phyloP scores from a whole-genome alignment of 768 basidiomycete species.

The Lactarius hengduanensis region DNA sequence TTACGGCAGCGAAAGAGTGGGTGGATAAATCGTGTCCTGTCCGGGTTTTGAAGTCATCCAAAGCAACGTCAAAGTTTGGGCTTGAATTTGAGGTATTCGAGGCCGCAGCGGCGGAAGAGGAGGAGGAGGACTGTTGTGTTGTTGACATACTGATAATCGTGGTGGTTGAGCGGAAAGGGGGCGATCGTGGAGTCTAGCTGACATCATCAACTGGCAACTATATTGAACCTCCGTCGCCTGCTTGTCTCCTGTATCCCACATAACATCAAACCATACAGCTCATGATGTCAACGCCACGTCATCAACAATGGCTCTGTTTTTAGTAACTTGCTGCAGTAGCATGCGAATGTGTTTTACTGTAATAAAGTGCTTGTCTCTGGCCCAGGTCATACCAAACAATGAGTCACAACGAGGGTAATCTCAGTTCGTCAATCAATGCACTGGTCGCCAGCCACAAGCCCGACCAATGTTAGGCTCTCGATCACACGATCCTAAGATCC shows the following conservation, averaged over 20 bases:
- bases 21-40: background rate
- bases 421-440: background rate
- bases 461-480: background rate
- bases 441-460: background rate
- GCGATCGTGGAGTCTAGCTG: background rate
- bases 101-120: background rate
- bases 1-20: background rate
- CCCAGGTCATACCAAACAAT: background rate
- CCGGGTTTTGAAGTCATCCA: slow-evolving; percentile 1
- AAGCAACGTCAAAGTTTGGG: background rate
- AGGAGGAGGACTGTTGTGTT: background rate
- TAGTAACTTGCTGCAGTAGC: no score
- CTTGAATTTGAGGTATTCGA: background rate
- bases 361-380: background rate
- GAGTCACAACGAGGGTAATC: background rate
- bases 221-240: no score
- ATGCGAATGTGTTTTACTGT: no score
- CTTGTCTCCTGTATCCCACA: background rate
- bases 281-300: background rate
- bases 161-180: slow-evolving; percentile 2
- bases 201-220: background rate
- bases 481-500: background rate
- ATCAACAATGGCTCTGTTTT: no score
- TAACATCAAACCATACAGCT: background rate
- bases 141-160: slow-evolving; percentile 1